Evolutionary conservation across 2,329 filamentous ascomycete genomes (phyloP).

Genomic region (Epicoccum sorghinum): DNA sequence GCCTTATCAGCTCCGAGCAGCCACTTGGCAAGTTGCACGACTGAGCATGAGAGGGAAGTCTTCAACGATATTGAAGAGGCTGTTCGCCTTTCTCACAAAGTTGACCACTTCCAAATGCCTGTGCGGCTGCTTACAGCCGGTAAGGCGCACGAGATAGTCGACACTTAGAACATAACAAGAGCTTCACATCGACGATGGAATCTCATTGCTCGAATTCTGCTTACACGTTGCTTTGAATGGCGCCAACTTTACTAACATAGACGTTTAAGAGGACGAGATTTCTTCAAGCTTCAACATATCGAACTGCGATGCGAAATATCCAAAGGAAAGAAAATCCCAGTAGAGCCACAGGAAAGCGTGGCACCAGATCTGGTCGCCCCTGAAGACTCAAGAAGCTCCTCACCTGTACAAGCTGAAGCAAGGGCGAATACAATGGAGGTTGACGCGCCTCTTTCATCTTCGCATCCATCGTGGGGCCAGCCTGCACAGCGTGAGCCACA

Average conservation of each 20-base stretch:
- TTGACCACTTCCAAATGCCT: too few species aligned
- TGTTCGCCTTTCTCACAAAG: too few species aligned
- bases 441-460: slow-evolving; percentile 23
- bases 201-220: background rate
- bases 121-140: too few species aligned
- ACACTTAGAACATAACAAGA: background rate
- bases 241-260: background rate
- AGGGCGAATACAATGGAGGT: slow-evolving; percentile 36
- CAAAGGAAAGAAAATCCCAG: slow-evolving; percentile 26
- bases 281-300: slow-evolving; percentile 49
- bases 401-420: slow-evolving; percentile 17
- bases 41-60: too few species aligned
- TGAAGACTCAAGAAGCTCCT: slow-evolving; percentile 26
- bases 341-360: slow-evolving; percentile 36
- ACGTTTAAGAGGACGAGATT: slow-evolving; percentile 40
- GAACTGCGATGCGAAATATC: slow-evolving; percentile 45
- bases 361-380: slow-evolving; percentile 26
- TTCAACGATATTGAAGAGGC: too few species aligned
- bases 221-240: background rate
- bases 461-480: slow-evolving; percentile 22
- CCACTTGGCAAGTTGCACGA: too few species aligned
- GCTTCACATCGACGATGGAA: background rate
- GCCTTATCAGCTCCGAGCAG: too few species aligned
- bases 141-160: too few species aligned
- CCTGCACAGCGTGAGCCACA: slow-evolving; percentile 26